Conservation (phyloP, 495 filamentous ascomycete species). For the Penicillium nucicola region DNA sequence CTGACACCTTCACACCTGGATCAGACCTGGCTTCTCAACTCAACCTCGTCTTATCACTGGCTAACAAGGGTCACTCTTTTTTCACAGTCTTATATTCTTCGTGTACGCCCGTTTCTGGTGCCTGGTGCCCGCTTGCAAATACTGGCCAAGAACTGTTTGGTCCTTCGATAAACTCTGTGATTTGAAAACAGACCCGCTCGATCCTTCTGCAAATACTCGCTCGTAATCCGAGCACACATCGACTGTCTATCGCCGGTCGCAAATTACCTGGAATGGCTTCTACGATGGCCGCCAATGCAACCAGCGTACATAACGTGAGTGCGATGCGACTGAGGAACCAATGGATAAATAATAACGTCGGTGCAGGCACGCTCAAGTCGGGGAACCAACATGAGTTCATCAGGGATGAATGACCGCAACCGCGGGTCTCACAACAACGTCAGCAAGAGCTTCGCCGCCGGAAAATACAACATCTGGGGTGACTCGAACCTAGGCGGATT, state of each 20-base stretch:
- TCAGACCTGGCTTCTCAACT: background rate
- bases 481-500: conserved; percentile 51
- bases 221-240: conserved; percentile 29
- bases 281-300: conserved; percentile 38
- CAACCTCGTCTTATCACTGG: background rate
- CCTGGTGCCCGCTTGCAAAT: conserved; percentile 32
- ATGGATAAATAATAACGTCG: background rate
- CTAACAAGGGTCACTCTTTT: conserved; percentile 13
- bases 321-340: background rate
- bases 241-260: conserved; percentile 12
- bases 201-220: conserved; percentile 18
- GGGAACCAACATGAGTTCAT: conserved; percentile 37
- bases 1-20: background rate
- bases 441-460: conserved; percentile 43
- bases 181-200: conserved; percentile 14
- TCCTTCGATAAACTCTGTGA: conserved; percentile 15
- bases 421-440: conserved; percentile 37
- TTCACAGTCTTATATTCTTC: conserved; percentile 27
- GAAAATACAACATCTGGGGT: conserved; percentile 59
- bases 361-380: conserved; percentile 37
- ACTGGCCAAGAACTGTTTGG: conserved; percentile 15
- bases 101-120: conserved; percentile 30
- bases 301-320: conserved; percentile 40
- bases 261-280: conserved; percentile 34
- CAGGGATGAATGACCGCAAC: conserved; percentile 39